These are phyloP conservation scores for Nigrograna mackinnonii DNA, from an alignment of 2,329 filamentous ascomycete species.

Conservation along the genomic window DNA sequence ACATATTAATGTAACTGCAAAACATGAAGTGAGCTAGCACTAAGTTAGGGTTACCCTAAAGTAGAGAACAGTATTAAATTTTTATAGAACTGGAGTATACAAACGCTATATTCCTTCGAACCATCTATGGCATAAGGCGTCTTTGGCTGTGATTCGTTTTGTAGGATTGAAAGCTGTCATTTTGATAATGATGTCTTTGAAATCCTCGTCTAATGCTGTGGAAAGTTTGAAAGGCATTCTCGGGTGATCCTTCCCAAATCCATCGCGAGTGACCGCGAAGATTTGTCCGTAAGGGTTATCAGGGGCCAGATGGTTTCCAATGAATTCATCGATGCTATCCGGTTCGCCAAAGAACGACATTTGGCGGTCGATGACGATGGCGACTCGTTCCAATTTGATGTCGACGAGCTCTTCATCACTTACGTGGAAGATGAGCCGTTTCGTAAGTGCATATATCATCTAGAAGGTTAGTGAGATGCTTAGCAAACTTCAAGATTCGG, in stretches of 20 bases:
- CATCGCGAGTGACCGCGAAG: slow-evolving; percentile 32
- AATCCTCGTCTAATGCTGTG: slow-evolving; percentile 9
- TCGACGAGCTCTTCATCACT: slow-evolving; percentile 37
- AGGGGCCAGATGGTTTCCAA: too few relatives aligned
- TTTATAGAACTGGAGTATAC: too few relatives aligned
- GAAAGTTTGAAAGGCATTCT: slow-evolving; percentile 38
- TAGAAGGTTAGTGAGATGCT: too few relatives aligned
- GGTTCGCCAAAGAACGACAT: slow-evolving; percentile 53
- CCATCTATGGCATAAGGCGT: slow-evolving; percentile 18
- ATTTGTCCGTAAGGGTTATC: slow-evolving; percentile 42
- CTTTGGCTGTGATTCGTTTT: slow-evolving; percentile 15
- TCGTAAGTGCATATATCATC: slow-evolving; percentile 51
- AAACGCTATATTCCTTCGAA: slow-evolving; percentile 16
- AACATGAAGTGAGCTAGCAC: too few relatives aligned
- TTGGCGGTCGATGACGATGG: slow-evolving; percentile 49
- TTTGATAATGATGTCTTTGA: slow-evolving; percentile 15
- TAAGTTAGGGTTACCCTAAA: too few relatives aligned
- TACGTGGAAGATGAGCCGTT: slow-evolving; percentile 41
- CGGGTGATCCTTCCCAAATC: slow-evolving; percentile 48
- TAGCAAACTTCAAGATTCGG: too few relatives aligned
- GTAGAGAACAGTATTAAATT: too few relatives aligned
- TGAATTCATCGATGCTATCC: slow-evolving; percentile 44
- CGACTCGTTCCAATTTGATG: slow-evolving; percentile 40
- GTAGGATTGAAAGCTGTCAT: slow-evolving; percentile 18
- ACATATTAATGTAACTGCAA: too few relatives aligned